Evolutionary conservation across 2,329 filamentous ascomycete genomes (phyloP).

Genomic region (Aspergillus clavatus): DNA sequence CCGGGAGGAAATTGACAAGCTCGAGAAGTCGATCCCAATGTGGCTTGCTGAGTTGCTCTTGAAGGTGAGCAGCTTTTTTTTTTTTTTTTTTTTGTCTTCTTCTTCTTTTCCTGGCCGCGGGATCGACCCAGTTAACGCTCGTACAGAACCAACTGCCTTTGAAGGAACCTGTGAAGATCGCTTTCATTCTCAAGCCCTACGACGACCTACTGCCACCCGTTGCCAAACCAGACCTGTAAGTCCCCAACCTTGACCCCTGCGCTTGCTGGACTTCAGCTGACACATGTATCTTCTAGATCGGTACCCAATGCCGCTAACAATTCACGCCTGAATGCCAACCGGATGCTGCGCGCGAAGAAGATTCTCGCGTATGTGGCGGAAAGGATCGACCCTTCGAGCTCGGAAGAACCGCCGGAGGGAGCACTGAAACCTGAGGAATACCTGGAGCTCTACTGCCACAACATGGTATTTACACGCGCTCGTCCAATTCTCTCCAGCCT

Average conservation of each 20-base stretch:
- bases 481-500: background rate
- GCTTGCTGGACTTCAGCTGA: too few relatives aligned
- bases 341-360: slow-evolving; percentile 94
- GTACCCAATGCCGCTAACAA: slow-evolving; percentile 51
- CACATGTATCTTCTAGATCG: slow-evolving; percentile 11
- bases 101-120: background rate
- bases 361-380: slow-evolving; percentile 89
- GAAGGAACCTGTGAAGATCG: slow-evolving; percentile 96
- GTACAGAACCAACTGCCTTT: slow-evolving; percentile 67
- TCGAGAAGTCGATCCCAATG: slow-evolving; percentile 81
- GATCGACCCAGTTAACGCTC: slow-evolving; percentile 10
- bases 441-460: slow-evolving; percentile 89
- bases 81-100: too few relatives aligned
- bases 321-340: slow-evolving; percentile 89
- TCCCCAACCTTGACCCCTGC: slow-evolving; percentile 9
- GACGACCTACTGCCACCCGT: slow-evolving; percentile 70
- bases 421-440: slow-evolving; percentile 81
- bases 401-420: slow-evolving; percentile 55
- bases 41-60: slow-evolving; percentile 90
- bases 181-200: slow-evolving; percentile 82
- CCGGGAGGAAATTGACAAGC: slow-evolving; percentile 69
- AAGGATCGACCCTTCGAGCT: slow-evolving; percentile 69
- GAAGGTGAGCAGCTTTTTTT: slow-evolving; percentile 45
- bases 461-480: slow-evolving; percentile 61
- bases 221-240: slow-evolving; percentile 63